Evolutionary conservation across 2,329 filamentous ascomycete genomes (phyloP).

Genomic region (Penicillium sp.): DNA sequence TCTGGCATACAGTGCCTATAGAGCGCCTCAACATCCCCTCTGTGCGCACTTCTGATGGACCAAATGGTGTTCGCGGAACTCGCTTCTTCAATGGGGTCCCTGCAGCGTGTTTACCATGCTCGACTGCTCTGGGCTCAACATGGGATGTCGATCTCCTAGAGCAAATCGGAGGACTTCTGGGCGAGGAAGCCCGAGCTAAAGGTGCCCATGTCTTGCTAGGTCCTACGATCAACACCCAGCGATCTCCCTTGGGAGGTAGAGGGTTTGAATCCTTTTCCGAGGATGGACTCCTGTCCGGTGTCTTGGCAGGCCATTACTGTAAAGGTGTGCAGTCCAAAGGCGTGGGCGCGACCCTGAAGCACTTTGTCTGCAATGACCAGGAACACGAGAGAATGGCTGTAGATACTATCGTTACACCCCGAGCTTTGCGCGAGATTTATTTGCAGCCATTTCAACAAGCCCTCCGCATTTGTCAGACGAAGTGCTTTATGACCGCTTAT

Average conservation of each 20-base stretch:
- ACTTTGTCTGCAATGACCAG: constrained; percentile 47
- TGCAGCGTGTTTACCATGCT: constrained; percentile 75
- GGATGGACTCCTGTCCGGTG: constrained; percentile 72
- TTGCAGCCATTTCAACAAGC: constrained; percentile 62
- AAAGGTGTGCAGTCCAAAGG: constrained; percentile 69
- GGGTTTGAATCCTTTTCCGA: constrained; percentile 87
- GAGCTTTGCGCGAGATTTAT: constrained; percentile 61
- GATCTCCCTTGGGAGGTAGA: constrained; percentile 75
- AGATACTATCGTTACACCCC: constrained; percentile 42
- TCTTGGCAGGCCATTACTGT: constrained; percentile 67
- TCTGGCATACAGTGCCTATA: constrained; percentile 66
- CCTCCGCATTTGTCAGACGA: constrained; percentile 52
- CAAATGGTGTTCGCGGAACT: constrained; percentile 65
- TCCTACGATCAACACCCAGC: constrained; percentile 76
- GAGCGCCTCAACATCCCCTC: constrained; percentile 60
- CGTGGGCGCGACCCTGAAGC: constrained; percentile 75
- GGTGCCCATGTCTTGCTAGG: constrained; percentile 71
- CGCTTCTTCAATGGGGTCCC: constrained; percentile 65
- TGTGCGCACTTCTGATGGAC: constrained; percentile 65
- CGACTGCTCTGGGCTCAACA: constrained; percentile 72
- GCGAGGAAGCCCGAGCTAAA: constrained; percentile 67
- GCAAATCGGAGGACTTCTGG: constrained; percentile 67
- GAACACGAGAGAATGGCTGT: constrained; percentile 44
- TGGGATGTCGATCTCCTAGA: constrained; percentile 71
- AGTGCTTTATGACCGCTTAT: constrained; percentile 58